Percentiles rank a stretch among this genome's conserved stretches.
These are phyloP conservation scores for Geotrichum siamense DNA, from an alignment of 1,139 yeast genomes.

Conservation along the genomic window DNA sequence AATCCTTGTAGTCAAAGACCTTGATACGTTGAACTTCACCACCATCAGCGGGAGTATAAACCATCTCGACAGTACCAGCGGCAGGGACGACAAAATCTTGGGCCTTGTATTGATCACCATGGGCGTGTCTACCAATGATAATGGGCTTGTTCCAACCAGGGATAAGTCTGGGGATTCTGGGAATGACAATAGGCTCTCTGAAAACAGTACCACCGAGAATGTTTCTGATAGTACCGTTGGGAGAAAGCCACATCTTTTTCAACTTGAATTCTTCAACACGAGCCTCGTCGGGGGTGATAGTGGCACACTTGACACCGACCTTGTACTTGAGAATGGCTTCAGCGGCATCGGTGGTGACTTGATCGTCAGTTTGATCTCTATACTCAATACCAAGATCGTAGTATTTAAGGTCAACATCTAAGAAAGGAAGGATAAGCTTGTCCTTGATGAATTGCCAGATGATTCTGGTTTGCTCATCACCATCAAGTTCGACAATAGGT, in stretches of 20 bases:
- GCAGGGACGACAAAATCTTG: slow-evolving; percentile 73
- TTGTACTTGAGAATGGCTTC: slow-evolving; percentile 81
- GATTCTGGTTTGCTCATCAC: slow-evolving; percentile 93
- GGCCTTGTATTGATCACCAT: slow-evolving; percentile 94
- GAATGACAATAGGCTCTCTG: slow-evolving; percentile 92
- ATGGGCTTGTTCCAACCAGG: slow-evolving; percentile 95
- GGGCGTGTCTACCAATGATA: slow-evolving; percentile 94
- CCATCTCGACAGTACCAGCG: slow-evolving; percentile 72
- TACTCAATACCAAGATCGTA: slow-evolving; percentile 81
- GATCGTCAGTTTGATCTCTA: slow-evolving; percentile 81
- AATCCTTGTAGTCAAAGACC: slow-evolving; percentile 64
- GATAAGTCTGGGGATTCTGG: slow-evolving; percentile 77
- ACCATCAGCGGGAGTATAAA: slow-evolving; percentile 64
- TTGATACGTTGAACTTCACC: slow-evolving; percentile 51
- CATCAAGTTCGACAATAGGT: slow-evolving; percentile 93
- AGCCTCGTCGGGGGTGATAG: slow-evolving; percentile 97
- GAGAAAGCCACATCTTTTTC: slow-evolving; percentile 96
- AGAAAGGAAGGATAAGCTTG: slow-evolving; percentile 73
- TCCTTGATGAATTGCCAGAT: slow-evolving; percentile 80
- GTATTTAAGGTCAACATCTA: slow-evolving; percentile 83
- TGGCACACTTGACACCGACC: slow-evolving; percentile 95
- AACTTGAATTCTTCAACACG: slow-evolving; percentile 83
- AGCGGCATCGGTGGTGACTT: slow-evolving; percentile 85
- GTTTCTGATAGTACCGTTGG: slow-evolving; percentile 94
- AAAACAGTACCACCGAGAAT: slow-evolving; percentile 93